Evolutionary conservation across 495 filamentous ascomycete genomes (phyloP), one percentile per base, ranked within the genome.

Genomic region (Friedmanniomyces simplex): DNA sequence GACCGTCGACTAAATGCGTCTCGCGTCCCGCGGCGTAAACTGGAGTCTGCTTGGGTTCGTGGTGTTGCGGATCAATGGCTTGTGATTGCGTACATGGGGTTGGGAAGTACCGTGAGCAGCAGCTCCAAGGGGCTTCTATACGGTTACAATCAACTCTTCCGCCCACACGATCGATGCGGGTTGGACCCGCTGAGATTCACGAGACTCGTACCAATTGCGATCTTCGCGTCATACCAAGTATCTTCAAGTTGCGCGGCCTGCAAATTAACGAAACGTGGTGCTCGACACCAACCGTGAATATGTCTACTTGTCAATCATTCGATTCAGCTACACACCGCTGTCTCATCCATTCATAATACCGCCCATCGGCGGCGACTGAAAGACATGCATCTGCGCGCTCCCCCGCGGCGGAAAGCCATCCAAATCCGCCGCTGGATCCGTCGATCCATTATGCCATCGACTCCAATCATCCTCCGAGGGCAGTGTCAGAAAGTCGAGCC

Each of bases 341-440:
- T 10, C 26, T 32, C 39, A 52, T 21, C 50, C 50, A n/a, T 52
- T 52, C 13, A 52, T 52, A 39, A 52, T 52, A 5, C 50, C 50
- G 2, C 50, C 50, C 50, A 52, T 52, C 14, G 50, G 50, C 30
- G 50, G 50, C 2, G 25, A 34, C 11, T 20, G 16, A 24, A 34
- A 52, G 18, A 32, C 25, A 12, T 36, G 28, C 14, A 39, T 22
- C 34, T 52, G 25, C 21, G 34, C 10, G 11, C 50, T 32, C 10
- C 56, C 49, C 21, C 59, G 50, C 26, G 62, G 59, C 21, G 65
- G 63, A 54, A 68, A 64, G 49, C 66, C 66, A 64, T 68, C 66
- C 21, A 68, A 49, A 63, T 68, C 66, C 14, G 43, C 60, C 14
- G 52, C 57, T 0, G 59, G 56, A 10, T 61, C 57, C 18, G 10